A percentile compares a stretch with the other conserved stretches of the same genome.
phyloP scores from a whole-genome alignment of 306 rosid genomes.

The Prunus mongolica region DNA sequence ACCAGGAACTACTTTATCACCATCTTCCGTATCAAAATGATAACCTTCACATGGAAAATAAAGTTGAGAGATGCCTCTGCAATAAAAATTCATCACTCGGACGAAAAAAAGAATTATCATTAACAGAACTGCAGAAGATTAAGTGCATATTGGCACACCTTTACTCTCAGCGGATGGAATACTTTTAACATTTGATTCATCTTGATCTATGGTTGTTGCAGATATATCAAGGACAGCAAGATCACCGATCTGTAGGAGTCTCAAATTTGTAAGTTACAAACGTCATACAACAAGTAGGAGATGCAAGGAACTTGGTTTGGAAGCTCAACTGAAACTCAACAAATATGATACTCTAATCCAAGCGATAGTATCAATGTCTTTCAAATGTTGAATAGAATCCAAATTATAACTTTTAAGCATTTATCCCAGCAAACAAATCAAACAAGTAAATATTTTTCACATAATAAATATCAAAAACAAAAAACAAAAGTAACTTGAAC shows the following conservation, averaged over 20 bases:
- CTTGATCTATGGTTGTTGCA: constrained; percentile 72
- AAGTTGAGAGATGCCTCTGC: constrained; percentile 25
- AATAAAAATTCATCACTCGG: neutral
- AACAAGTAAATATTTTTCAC: neutral
- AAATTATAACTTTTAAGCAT: neutral
- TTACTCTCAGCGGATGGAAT: constrained; percentile 92
- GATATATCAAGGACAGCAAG: constrained; percentile 81
- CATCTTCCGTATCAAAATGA: constrained; percentile 83
- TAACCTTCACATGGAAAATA: constrained; percentile 49
- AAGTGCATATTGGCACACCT: constrained; percentile 50
- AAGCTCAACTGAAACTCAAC: neutral
- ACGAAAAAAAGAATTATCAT: neutral
- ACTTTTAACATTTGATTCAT: constrained; percentile 52
- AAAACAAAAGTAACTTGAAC: constrained; percentile 7
- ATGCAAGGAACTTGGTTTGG: neutral
- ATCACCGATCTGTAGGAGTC: constrained; percentile 69
- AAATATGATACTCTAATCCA: neutral
- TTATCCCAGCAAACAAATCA: constrained; percentile 7
- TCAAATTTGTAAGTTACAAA: neutral
- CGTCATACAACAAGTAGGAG: neutral
- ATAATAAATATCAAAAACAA: neutral
- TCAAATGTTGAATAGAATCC: neutral
- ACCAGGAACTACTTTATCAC: constrained; percentile 67
- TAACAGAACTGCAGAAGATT: constrained; percentile 11
- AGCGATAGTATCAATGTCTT: neutral